Base-by-base conservation (phyloP, 2,329 filamentous ascomycete genomes). In the Hirsutella minnesotensis region DNA sequence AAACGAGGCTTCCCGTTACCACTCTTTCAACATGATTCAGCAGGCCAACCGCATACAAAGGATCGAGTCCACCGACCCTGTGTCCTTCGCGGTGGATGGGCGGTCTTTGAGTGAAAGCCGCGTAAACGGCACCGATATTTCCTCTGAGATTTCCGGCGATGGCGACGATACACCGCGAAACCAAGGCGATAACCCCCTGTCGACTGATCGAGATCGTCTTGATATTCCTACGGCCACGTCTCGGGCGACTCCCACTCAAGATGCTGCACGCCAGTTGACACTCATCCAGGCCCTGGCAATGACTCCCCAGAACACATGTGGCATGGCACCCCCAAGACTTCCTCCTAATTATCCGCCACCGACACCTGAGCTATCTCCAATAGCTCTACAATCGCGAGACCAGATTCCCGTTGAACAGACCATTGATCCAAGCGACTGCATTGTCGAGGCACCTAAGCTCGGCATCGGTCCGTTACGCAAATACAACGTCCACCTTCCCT, bases 401-500 rank as follows among this genome's bases (percentile, higher is more conserved):
- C 44, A 45, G 3, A 40, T 44, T 21, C 40, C 45, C 30, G 41
- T 44, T 7, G 41, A 47, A 3, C 48, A 52, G 3, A 47, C 60
- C 3, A 55, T 56, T 4, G 56, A 56, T 7, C 60, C 59, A 2
- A 57, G 56, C n/a, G 61, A 65, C 40, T 58, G 58, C 13, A 51
- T 64, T 15, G 60, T 59, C 3, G 60, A 61, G 36, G 61, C 60
- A 3, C 58, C 60, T 3, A 58, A 51, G 39, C 45, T 53, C 2
- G 59, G 60, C 8, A 44, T 50, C 9, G 51, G 56, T 5, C 51
- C 60, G 15, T 49, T 49, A 20, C 59, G 54, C 46, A 69, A 66
- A 44, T 68, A 63, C 46, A 67, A 70, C 2, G 70, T 72, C 4
- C 86, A 92, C 58, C 62, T 90, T 30, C 86, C 86, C 0, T 92